Evolutionary conservation across 441 rosid genomes (phyloP).

Genomic region (Adansonia gregorii): DNA sequence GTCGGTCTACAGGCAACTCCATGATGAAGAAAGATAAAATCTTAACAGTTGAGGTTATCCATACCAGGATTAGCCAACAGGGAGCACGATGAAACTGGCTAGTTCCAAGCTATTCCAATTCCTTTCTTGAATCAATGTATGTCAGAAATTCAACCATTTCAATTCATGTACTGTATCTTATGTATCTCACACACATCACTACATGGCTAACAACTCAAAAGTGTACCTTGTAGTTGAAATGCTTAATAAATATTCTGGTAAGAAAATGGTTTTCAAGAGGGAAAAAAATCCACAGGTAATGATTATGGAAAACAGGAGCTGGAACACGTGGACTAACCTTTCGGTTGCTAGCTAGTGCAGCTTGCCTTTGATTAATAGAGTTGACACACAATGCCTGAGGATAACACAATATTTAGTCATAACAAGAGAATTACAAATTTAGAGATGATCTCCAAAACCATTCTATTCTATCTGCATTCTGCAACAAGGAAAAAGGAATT

Average conservation of each 20-base stretch:
- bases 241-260: not conserved
- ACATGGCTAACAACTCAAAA: slow-evolving; percentile 10
- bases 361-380: slow-evolving; percentile 66
- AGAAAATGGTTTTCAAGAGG: not conserved
- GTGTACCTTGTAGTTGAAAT: not conserved
- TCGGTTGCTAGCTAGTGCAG: slow-evolving; percentile 86
- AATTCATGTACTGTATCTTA: not conserved
- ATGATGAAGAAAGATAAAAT: slow-evolving; percentile 15
- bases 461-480: slow-evolving; percentile 15
- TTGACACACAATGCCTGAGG: slow-evolving; percentile 87
- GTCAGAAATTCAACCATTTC: slow-evolving; percentile 9
- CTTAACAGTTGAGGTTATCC: slow-evolving; percentile 7
- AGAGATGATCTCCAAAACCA: slow-evolving; percentile 18
- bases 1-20: slow-evolving; percentile 20
- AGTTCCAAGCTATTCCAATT: not conserved
- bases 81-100: not conserved
- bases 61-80: not conserved
- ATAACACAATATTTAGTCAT: slow-evolving; percentile 35
- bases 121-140: not conserved
- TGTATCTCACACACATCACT: not conserved
- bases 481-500: slow-evolving; percentile 27
- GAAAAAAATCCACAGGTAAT: not conserved
- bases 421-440: slow-evolving; percentile 25
- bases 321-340: slow-evolving; percentile 61
- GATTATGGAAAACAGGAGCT: not conserved